These are phyloP conservation scores for Cordia subcordata DNA, from an alignment of 257 asterid species.

Conservation along the genomic window DNA sequence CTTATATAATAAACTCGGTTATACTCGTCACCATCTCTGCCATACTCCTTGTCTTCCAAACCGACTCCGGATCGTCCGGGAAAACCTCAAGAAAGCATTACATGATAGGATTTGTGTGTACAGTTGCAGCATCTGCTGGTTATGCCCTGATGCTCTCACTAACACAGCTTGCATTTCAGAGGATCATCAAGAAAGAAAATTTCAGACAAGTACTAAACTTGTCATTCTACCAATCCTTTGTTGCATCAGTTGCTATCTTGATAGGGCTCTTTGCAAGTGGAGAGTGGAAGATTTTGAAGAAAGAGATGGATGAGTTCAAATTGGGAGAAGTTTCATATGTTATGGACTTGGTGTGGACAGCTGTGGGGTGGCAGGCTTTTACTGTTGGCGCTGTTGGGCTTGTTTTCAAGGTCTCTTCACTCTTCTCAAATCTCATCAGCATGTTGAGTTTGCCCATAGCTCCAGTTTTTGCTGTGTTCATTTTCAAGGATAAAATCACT, in stretches of 20 bases:
- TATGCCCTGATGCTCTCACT: conserved; percentile 21
- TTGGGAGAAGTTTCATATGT: conserved; percentile 44
- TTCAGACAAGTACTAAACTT: conserved; percentile 31
- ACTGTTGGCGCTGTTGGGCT: conserved; percentile 47
- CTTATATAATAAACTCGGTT: conserved; percentile 53
- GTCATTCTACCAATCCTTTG: conserved; percentile 25
- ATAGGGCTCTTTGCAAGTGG: conserved; percentile 59
- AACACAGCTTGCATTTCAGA: conserved; percentile 36
- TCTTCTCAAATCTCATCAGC: conserved; percentile 68
- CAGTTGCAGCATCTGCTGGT: conserved; percentile 25
- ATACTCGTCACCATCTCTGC: conserved; percentile 44
- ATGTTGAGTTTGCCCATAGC: conserved; percentile 60
- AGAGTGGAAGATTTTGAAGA: conserved; percentile 43
- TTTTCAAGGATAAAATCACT: conserved; percentile 43
- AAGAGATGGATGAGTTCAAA: conserved; percentile 46
- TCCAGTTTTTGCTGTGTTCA: conserved; percentile 56
- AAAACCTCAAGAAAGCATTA: conserved; percentile 8
- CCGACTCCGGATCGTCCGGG: conserved; percentile 8
- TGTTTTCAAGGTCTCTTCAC: conserved; percentile 53
- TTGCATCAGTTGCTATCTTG: conserved; percentile 24
- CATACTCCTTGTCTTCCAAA: conserved; percentile 21
- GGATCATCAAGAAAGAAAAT: conserved; percentile 40
- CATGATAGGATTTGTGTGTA: conserved; percentile 30
- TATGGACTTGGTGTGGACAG: conserved; percentile 53
- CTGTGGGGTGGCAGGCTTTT: conserved; percentile 62